Evolutionary conservation across 306 rosid genomes (phyloP), one percentile per base, ranked within the genome.

Genomic region (Dryas alaskensis): DNA sequence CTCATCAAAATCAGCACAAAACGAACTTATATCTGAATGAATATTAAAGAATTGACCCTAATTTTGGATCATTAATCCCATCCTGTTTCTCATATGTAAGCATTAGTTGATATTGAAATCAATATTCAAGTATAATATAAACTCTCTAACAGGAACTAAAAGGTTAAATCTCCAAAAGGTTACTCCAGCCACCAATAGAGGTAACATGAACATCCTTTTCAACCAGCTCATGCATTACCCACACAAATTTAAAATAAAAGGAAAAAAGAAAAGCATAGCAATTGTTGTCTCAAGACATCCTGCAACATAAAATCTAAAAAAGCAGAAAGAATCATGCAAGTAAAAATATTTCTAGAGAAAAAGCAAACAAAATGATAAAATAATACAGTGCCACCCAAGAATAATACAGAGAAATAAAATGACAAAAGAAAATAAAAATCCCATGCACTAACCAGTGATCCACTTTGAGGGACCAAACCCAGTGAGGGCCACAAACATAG

Each of bases 1-100:
- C 69, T 75, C 50, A 80, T 73, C 71, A 73, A 75, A 47, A 82
- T 57, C 70, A 79, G 53, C 66, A 83, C 60, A 76, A 79, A 81
- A 76, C 46, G 7, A 52, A 67, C 49, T 45, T 19, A 58, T 53
- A 48, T 76, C 58, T 50, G 42, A 53, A 31, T 39, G 14, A 52
- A 49, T 19, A 19, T 47, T 9, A 37, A 49, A 13, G 4, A 27
- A 10, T 17, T 8, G 31, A 69, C 12, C 16, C 13, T 69, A 70
- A 17, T 8, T 54, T 19, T 54, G 42, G 5, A 70, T 4, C 19
- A 53, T n/a, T 58, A 53, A 9, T 69, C n/a, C 39, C 1, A 4
- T 42, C 19, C 19, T 8, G 40, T 52, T n/a, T 40, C 9, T 49
- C 59, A 67, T n/a, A 49, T 3, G 58, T 49, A 11, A 10, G n/a